Conservation (phyloP, 371 early-diverging fungal genomes). For the Thermomucor indicae-seudaticae region DNA sequence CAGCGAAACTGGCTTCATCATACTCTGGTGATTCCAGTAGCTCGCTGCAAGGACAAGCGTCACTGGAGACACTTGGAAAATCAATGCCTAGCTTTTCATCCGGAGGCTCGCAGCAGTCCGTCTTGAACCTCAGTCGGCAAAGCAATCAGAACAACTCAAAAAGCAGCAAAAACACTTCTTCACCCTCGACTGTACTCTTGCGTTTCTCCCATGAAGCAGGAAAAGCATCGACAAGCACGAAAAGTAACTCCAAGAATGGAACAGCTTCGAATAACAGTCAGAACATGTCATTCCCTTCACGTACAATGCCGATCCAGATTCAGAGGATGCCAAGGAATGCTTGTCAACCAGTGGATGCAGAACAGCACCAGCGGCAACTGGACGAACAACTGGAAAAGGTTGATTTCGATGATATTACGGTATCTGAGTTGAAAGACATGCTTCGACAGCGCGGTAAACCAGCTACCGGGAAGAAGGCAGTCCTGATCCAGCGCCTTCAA, state of each 20-base stretch:
- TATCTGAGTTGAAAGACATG: constrained; percentile 73
- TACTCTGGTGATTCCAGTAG: neutral
- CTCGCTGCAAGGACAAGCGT: neutral
- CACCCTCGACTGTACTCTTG: no score
- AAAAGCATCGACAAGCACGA: no score
- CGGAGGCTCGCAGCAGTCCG: constrained; percentile 4
- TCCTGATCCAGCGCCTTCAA: constrained; percentile 25
- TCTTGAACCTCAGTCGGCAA: constrained; percentile 8
- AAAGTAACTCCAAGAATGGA: no score
- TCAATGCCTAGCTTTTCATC: constrained; percentile 10
- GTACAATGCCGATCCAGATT: constrained; percentile 26
- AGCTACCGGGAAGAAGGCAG: constrained; percentile 70
- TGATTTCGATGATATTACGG: constrained; percentile 76
- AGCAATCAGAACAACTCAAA: neutral
- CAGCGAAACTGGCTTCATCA: constrained; percentile 3
- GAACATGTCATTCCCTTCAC: constrained; percentile 15
- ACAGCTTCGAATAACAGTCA: no score
- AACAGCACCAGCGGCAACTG: constrained; percentile 49
- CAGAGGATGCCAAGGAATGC: constrained; percentile 16
- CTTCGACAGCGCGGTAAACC: constrained; percentile 66
- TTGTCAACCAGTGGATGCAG: constrained; percentile 32
- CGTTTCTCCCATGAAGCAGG: no score
- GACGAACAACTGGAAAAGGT: constrained; percentile 64
- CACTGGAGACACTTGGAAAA: constrained; percentile 3
- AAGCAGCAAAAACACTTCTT: neutral